Base-by-base conservation (phyloP, 139 green algal species). In the Desmodesmus armatus region DNA sequence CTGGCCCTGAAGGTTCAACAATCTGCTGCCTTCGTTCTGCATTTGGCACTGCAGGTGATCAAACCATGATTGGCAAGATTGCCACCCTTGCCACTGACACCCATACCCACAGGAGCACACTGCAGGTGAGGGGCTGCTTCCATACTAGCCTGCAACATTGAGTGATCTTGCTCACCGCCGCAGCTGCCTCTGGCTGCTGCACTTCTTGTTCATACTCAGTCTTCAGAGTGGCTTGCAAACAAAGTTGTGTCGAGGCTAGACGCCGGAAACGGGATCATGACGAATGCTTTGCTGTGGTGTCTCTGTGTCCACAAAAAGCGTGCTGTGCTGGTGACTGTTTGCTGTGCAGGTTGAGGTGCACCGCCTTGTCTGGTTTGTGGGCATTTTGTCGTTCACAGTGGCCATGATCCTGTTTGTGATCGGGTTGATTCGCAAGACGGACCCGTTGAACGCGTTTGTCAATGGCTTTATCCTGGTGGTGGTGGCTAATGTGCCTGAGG, bases 401-500 rank as follows among this genome's bases (percentile, higher is more conserved):
- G 87, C 77, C 35, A 80, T 90, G 35, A 55, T 87, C 53, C 70
- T 90, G 13, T 90, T 90, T 44, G 65, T 76, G 17, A 77, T 87
- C 37, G 87, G 87, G 11, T 73, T 90, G 25, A 44, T 19, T 9
- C 65, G 77, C 39, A 74, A 66, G 41, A 85, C 76, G n/a, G 25
- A 41, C n/a, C 71, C 78, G 3, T 53, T 80, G 29, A 69, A 49
- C 23, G 86, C 86, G 9, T 90, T 90, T 82, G 81, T 90, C 40
- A 90, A 90, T 33, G 86, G 86, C 41, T 85, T 90, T 60, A 88
- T 91, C 66, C 67, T 88, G 39, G 87, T 91, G n/a, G 78, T 91
- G 35, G 87, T 91, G 3, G 87, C 87, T 31, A 91, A 88, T 60
- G 85, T 91, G 29, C 87, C 87, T 3, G 85, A 89, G 77, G 82